Percentiles rank a stretch among this genome's conserved stretches.
phyloP scores from a whole-genome alignment of 2,329 filamentous ascomycete genomes.

The Ceratocystis cubensis region DNA sequence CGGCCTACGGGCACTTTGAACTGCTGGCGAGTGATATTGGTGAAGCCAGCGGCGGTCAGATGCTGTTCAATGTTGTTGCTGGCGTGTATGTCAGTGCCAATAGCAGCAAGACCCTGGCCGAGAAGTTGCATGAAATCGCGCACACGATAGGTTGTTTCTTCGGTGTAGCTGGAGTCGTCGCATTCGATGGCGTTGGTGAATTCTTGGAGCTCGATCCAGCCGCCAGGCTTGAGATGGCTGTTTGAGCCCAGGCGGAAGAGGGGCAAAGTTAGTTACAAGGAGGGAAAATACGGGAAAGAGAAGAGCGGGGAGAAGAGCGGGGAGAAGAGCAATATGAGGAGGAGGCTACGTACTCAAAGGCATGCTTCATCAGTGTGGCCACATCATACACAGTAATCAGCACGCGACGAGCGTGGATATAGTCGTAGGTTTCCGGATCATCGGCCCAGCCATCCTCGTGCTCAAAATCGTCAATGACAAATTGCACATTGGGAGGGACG shows the following conservation, averaged over 20 bases:
- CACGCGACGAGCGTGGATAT: constrained; percentile 38
- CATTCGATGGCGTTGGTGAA: constrained; percentile 32
- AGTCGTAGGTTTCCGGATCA: constrained; percentile 35
- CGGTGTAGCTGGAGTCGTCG: constrained; percentile 35
- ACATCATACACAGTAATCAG: constrained; percentile 36
- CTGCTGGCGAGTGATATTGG: constrained; percentile 30
- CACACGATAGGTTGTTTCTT: constrained; percentile 34
- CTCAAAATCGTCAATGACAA: constrained; percentile 42
- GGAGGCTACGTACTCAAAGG: constrained; percentile 30
- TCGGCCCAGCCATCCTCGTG: constrained; percentile 39
- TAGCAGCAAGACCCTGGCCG: constrained; percentile 30
- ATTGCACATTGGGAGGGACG: constrained; percentile 40
- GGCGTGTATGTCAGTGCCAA: constrained; percentile 34
- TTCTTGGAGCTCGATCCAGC: constrained; percentile 40
- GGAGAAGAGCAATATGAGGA: constrained; percentile 17
- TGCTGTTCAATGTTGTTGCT: constrained; percentile 30
- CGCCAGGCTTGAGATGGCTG: constrained; percentile 41
- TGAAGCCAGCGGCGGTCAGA: constrained; percentile 34
- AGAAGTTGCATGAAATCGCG: constrained; percentile 36
- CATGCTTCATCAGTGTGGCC: constrained; percentile 31
- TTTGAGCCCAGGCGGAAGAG: background rate
- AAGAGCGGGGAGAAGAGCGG: background rate
- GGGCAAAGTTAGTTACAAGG: background rate
- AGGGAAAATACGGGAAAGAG: background rate
- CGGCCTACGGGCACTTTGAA: constrained; percentile 38